A percentile compares a stretch with the other conserved stretches of the same genome.
These are phyloP conservation scores for Spathaspora arborariae DNA, from an alignment of 805 yeast species.

Conservation along the genomic window DNA sequence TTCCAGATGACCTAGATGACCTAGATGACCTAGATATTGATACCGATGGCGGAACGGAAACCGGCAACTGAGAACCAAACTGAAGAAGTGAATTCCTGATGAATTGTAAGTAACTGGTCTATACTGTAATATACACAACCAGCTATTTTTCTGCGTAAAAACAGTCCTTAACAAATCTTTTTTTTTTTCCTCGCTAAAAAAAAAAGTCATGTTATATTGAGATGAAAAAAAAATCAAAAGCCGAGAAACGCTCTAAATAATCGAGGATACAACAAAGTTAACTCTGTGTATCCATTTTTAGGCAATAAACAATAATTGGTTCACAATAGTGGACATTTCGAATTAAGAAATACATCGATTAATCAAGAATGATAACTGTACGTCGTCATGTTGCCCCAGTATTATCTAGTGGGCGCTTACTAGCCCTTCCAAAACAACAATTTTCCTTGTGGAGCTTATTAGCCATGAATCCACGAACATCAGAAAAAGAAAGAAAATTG, in stretches of 20 bases:
- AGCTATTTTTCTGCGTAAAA: not conserved
- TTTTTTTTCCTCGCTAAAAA: not conserved
- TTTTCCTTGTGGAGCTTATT: conserved; percentile 37
- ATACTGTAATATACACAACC: conserved; percentile 2
- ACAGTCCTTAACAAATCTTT: not conserved
- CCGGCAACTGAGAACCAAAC: not conserved
- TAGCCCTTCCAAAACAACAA: conserved; percentile 15
- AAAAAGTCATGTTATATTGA: not conserved
- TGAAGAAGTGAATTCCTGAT: conserved; percentile 3
- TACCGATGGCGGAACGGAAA: no score
- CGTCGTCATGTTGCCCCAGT: conserved; percentile 1
- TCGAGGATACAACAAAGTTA: not conserved
- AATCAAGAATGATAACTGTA: conserved; percentile 1
- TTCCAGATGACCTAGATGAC: no score
- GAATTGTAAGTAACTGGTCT: conserved; percentile 1
- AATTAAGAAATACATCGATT: not conserved
- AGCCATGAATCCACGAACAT: conserved; percentile 29
- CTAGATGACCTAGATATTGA: no score
- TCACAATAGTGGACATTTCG: not conserved
- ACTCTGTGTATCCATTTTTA: not conserved
- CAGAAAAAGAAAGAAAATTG: conserved; percentile 27
- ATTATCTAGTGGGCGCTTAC: not conserved
- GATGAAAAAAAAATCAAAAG: not conserved
- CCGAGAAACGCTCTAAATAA: not conserved
- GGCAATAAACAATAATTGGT: not conserved